Evolutionary conservation across 2,329 filamentous ascomycete genomes (phyloP).

Genomic region (Ilyonectria robusta): DNA sequence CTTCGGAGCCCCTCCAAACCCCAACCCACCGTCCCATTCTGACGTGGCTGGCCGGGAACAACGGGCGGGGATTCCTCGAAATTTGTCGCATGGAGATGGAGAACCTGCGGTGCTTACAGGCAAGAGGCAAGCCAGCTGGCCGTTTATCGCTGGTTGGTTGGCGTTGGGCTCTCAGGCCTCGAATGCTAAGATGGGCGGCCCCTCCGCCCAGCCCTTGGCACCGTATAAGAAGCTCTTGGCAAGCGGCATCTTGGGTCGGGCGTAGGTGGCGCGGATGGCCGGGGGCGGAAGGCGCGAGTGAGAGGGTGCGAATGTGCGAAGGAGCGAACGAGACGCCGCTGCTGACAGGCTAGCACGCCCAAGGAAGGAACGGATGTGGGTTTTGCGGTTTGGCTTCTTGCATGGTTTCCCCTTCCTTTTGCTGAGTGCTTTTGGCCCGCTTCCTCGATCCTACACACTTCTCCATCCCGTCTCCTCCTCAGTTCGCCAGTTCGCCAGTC

Average conservation of each 20-base stretch:
- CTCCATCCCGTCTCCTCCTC: conserved; percentile 18
- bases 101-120: background rate
- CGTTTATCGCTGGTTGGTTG: background rate
- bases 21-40: conserved; percentile 30
- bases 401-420: background rate
- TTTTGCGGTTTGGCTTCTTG: conserved; percentile 7
- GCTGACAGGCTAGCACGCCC: conserved; percentile 16
- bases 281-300: background rate
- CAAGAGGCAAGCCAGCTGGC: background rate
- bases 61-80: background rate
- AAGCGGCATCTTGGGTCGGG: conserved; percentile 9
- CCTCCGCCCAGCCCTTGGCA: background rate
- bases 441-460: conserved; percentile 22
- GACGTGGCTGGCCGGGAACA: conserved; percentile 25
- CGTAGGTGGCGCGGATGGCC: conserved; percentile 22
- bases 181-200: background rate
- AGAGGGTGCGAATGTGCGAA: background rate
- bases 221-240: conserved; percentile 7
- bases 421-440: conserved; percentile 14
- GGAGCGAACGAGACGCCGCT: conserved; percentile 2
- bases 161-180: background rate
- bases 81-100: background rate
- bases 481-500: background rate
- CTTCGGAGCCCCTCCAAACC: conserved; percentile 4
- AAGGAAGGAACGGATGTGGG: conserved; percentile 21